Evolutionary conservation across 1,284 basidiomycete species (phyloP).

Genomic region (Ustilago tritici): DNA sequence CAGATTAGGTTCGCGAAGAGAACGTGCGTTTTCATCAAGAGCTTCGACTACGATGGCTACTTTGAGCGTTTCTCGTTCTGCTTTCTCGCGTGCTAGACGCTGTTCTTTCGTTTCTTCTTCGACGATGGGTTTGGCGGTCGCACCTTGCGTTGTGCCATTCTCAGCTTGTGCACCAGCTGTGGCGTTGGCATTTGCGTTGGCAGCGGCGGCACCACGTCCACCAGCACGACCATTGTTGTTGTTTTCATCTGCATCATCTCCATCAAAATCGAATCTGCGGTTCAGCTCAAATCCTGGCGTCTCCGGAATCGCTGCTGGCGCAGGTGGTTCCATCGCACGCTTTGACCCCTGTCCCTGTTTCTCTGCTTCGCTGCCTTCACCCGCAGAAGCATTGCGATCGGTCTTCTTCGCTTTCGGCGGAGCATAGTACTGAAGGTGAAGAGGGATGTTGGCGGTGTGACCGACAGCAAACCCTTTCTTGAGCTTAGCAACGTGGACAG

Average conservation of each 20-base stretch:
- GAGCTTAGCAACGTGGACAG: conserved; percentile 56
- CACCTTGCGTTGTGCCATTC: not conserved
- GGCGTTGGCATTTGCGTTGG: not conserved
- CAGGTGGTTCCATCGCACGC: conserved; percentile 18
- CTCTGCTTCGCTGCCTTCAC: conserved; percentile 13
- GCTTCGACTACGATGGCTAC: conserved; percentile 65
- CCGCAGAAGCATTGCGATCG: not conserved
- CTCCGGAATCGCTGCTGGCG: conserved; percentile 42
- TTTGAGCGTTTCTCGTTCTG: conserved; percentile 61
- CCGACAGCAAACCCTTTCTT: conserved; percentile 50
- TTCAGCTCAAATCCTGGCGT: conserved; percentile 47
- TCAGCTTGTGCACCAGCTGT: not conserved
- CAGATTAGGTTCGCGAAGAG: conserved; percentile 59
- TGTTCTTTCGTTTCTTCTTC: conserved; percentile 59
- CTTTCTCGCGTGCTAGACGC: conserved; percentile 54
- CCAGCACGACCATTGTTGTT: conserved; percentile 3
- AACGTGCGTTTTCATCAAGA: conserved; percentile 61
- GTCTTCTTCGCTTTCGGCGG: conserved; percentile 45
- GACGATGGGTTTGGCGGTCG: conserved; percentile 15
- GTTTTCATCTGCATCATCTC: conserved; percentile 39
- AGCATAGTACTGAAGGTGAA: conserved; percentile 53
- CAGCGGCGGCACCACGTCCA: conserved; percentile 4
- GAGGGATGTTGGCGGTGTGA: conserved; percentile 42
- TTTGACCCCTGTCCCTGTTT: conserved; percentile 14
- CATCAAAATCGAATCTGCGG: conserved; percentile 33